A percentile compares a stretch with the other conserved stretches of the same genome.
Conservation (phyloP, 352 stramenopile species). For the Globisporangium cederbergense region DNA sequence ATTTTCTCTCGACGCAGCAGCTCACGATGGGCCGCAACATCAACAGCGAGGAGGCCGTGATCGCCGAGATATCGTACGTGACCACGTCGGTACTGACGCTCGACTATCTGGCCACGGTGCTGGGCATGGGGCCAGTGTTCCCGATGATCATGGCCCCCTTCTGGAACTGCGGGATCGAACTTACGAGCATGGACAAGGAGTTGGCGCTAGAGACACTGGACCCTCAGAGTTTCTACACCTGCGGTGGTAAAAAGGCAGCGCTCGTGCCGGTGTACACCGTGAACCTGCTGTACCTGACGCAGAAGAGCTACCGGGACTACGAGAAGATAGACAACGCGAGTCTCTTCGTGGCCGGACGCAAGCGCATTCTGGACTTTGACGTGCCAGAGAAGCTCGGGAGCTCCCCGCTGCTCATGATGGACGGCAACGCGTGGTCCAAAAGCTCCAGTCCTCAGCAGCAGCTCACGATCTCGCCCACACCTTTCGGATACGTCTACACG, state of each 20-base stretch:
- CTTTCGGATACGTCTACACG: constrained; percentile 39
- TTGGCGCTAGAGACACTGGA: constrained; percentile 25
- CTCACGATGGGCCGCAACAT: constrained; percentile 36
- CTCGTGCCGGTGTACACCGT: constrained; percentile 30
- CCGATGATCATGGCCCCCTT: constrained; percentile 36
- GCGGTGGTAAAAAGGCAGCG: constrained; percentile 15
- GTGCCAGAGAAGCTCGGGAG: constrained; percentile 29
- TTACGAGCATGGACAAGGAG: constrained; percentile 36
- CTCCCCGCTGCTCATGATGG: constrained; percentile 27
- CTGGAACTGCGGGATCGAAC: constrained; percentile 40
- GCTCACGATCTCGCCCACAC: constrained; percentile 13
- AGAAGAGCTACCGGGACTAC: constrained; percentile 35
- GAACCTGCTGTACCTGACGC: constrained; percentile 43
- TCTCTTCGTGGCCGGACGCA: constrained; percentile 27
- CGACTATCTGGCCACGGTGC: constrained; percentile 29
- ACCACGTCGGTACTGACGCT: constrained; percentile 26
- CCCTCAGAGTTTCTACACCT: constrained; percentile 20
- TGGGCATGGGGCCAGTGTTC: constrained; percentile 33
- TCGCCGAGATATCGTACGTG: constrained; percentile 37
- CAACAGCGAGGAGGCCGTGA: constrained; percentile 32
- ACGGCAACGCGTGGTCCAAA: constrained; percentile 34
- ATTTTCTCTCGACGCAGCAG: constrained; percentile 28
- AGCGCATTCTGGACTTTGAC: constrained; percentile 19
- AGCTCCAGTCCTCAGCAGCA: background rate
- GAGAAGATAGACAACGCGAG: constrained; percentile 40